Base-by-base conservation (phyloP, 1,284 basidiomycete species). In the Cryptococcus hybrid region DNA sequence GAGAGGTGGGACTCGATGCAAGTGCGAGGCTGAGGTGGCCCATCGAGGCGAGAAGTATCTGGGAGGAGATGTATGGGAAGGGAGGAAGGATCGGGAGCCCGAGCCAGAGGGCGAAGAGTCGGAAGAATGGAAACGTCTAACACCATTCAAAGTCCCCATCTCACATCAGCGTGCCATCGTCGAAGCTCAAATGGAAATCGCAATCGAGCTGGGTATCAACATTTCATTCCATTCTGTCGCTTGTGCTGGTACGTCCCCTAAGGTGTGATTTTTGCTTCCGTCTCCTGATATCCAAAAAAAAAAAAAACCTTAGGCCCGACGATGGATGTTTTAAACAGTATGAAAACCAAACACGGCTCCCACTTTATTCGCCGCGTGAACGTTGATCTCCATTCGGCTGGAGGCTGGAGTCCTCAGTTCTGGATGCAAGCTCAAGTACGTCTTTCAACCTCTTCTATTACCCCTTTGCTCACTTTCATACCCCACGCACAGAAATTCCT, bases 1-100 rank as follows among this genome's bases (percentile, higher is more conserved):
- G 80, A 38, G 80, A 82, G 64, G 69, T 82, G 2, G 80, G 80
- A 0, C 63, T 82, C 8, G 80, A 82, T 60, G 69, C 70, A 1
- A 68, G 70, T 15, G 79, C 79, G 34, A 65, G 74, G 37, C 59
- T 80, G 39, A 69, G 76, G 2, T 73, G 70, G 59, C 73, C 71
- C 8, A 48, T 56, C 8, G 18, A 24, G 7, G 64, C 60, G 1
- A 58, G 55, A 40, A 46, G 61, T 18, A 36, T 63, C 13, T 60
- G 64, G 55, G 57, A 38, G 7, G 65, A 67, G 46, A 24, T 24
- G 24, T 24, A 24, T 24, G 24, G 24, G 24, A 24, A 24, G 24
- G 24, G 24, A 24, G 48, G 24, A 24, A 24, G 24, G 24, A 24
- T 24, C 24, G 24, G 18, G 11, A 13, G 35, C 15, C 42, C 43